Base-by-base conservation (phyloP, 768 basidiomycete genomes). In the Chiua virens region DNA sequence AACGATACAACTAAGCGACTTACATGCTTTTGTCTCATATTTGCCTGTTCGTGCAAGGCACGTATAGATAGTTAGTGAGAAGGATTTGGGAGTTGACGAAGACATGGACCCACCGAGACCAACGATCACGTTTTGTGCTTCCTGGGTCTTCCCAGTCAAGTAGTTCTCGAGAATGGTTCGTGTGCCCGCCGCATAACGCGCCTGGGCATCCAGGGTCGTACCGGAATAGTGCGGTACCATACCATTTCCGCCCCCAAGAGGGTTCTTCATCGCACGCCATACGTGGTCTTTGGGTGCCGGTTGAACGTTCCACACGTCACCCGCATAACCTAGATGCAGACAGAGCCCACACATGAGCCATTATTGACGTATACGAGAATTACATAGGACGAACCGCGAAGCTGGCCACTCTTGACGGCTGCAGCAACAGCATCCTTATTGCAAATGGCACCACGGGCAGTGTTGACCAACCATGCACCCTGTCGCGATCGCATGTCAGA, bases 401-500 rank as follows among this genome's bases (percentile, higher is more conserved):
- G 70, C 20, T 89, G 87, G n/a, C 92, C 89, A 52, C 78, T 82
- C 72, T 80, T 75, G 49, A 94, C 70, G 11, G 91, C 90, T 2
- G 69, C 80, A 14, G 85, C 83, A 52, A 94, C 86, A 34, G 83
- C 90, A 57, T 92, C 82, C 60, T 82, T 82, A 71, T 89, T 84
- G 66, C 88, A 91, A 61, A 94, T 92, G 35, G 92, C 92, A 50
- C 91, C 91, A 59, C 90, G 88, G 45, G 89, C 89, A 22, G 90
- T 92, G 80, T 95, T 95, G 64, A 96, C 89, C 60, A 93, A 80
- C 86, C 87, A 92, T n/a, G 91, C 81, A 45, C 91, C 92, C 69
- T 87, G 6, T n/a, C n/a, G n/a, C 8, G 17, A 30, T 10, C 6
- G 6, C 23, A 34, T 8, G 30, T 50, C 30, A 49, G 30, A 39